phyloP scores from a whole-genome alignment of 2,329 filamentous ascomycete genomes.

The Scopulariopsis brevicaulis region DNA sequence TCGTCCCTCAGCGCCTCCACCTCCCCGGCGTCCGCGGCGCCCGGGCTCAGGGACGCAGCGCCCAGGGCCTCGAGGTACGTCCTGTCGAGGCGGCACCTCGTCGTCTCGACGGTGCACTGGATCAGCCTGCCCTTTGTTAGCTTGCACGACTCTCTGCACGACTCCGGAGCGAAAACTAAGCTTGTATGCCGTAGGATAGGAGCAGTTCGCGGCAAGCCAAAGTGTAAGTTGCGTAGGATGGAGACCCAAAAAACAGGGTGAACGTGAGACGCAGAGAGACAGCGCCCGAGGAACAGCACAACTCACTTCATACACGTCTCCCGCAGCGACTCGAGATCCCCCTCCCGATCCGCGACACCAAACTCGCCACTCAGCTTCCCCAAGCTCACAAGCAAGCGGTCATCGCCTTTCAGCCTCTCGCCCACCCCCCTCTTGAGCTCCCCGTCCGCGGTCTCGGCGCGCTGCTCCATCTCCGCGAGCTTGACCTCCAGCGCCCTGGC shows the following conservation, averaged over 20 bases:
- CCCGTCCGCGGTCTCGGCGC: conserved; percentile 30
- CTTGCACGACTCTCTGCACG: background rate
- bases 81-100: conserved; percentile 43
- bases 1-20: conserved; percentile 46
- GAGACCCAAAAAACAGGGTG: background rate
- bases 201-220: no score
- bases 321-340: conserved; percentile 42
- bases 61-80: conserved; percentile 37
- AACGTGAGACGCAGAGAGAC: background rate
- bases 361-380: conserved; percentile 56
- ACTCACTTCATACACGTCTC: conserved; percentile 41
- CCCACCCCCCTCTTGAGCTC: conserved; percentile 36
- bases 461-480: conserved; percentile 37
- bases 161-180: no score
- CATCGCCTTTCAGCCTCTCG: conserved; percentile 45
- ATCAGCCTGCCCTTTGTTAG: conserved; percentile 28
- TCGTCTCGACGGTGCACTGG: conserved; percentile 42
- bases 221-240: background rate
- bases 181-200: no score
- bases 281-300: background rate
- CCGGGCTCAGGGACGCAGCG: conserved; percentile 11
- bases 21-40: conserved; percentile 21
- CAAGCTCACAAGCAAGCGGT: conserved; percentile 52
- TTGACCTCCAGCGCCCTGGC: conserved; percentile 33
- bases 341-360: conserved; percentile 36